Percentiles rank a stretch among this genome's conserved stretches.
Evolutionary conservation across 1,284 basidiomycete species (phyloP).

Genomic region (Melampsora americana): DNA sequence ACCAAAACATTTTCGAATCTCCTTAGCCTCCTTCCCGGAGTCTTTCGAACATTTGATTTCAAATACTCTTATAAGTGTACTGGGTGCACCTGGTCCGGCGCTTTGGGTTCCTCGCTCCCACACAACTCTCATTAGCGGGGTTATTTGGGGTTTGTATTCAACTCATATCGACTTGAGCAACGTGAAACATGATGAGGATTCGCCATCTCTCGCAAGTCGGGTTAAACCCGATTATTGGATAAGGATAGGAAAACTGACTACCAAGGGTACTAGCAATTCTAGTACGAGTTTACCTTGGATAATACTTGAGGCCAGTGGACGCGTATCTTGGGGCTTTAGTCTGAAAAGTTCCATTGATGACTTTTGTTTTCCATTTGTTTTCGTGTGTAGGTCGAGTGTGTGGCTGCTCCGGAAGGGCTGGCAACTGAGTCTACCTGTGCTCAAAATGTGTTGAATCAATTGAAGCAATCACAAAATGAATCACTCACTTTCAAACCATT

Average conservation of each 20-base stretch:
- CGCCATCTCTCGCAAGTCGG: neutral
- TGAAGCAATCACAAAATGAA: slow-evolving; percentile 9
- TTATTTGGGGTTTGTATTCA: slow-evolving; percentile 26
- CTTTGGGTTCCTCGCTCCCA: slow-evolving; percentile 31
- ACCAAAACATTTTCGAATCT: slow-evolving; percentile 28
- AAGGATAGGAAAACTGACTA: slow-evolving; percentile 19
- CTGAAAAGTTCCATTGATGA: neutral
- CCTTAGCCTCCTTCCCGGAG: slow-evolving; percentile 30
- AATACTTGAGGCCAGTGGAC: slow-evolving; percentile 31
- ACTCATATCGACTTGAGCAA: slow-evolving; percentile 13
- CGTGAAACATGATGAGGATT: neutral
- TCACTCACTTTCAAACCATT: slow-evolving; percentile 23
- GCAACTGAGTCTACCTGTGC: slow-evolving; percentile 3
- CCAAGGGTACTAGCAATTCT: slow-evolving; percentile 33
- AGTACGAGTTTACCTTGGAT: slow-evolving; percentile 27
- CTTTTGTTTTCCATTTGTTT: neutral
- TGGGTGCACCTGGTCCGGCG: neutral
- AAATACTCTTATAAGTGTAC: slow-evolving; percentile 17
- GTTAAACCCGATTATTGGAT: slow-evolving; percentile 30
- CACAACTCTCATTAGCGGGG: slow-evolving; percentile 20
- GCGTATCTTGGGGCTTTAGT: neutral
- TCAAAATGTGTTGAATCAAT: slow-evolving; percentile 12
- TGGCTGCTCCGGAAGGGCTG: slow-evolving; percentile 21
- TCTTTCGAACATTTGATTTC: slow-evolving; percentile 36
- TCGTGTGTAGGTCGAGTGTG: slow-evolving; percentile 34